Evolutionary conservation across 2,329 filamentous ascomycete genomes (phyloP).

Genomic region (Colletotrichum graminicola): DNA sequence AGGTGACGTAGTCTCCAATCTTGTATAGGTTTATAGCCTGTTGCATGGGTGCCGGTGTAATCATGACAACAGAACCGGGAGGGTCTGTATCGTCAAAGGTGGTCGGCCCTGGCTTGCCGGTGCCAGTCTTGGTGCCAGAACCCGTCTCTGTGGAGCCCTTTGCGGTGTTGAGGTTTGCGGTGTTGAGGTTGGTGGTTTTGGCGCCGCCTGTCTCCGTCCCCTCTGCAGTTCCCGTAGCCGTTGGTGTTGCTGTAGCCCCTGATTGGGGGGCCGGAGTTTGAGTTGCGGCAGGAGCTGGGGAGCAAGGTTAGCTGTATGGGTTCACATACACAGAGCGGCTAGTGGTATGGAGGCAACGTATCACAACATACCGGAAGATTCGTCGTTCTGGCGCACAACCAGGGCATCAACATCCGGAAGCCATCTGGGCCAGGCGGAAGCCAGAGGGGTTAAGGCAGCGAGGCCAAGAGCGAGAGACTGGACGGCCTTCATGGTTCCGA

Average conservation of each 20-base stretch:
- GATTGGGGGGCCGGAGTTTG: conserved; percentile 27
- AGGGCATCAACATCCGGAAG: conserved; percentile 66
- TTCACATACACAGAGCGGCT: not conserved
- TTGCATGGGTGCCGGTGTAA: conserved; percentile 57
- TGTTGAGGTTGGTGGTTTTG: conserved; percentile 56
- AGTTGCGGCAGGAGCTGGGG: conserved; percentile 26
- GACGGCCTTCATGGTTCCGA: conserved; percentile 39
- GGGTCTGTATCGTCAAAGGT: conserved; percentile 60
- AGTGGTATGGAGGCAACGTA: conserved; percentile 22
- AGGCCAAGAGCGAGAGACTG: conserved; percentile 44
- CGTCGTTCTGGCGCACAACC: conserved; percentile 62
- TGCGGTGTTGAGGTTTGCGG: conserved; percentile 58
- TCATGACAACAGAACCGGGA: conserved; percentile 60
- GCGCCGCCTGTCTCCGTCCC: conserved; percentile 46
- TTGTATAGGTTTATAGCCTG: conserved; percentile 67
- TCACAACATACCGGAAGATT: conserved; percentile 43
- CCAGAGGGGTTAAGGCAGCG: conserved; percentile 51
- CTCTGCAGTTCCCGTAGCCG: conserved; percentile 39
- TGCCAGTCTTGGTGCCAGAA: conserved; percentile 47
- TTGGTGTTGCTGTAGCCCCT: conserved; percentile 41
- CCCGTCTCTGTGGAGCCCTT: conserved; percentile 43
- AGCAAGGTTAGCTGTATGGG: conserved; percentile 18
- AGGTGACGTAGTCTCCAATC: conserved; percentile 70
- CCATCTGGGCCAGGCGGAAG: conserved; percentile 69
- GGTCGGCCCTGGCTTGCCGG: conserved; percentile 50